Base-by-base conservation (phyloP, 2,329 filamentous ascomycete species). In the Cercospora sp. region DNA sequence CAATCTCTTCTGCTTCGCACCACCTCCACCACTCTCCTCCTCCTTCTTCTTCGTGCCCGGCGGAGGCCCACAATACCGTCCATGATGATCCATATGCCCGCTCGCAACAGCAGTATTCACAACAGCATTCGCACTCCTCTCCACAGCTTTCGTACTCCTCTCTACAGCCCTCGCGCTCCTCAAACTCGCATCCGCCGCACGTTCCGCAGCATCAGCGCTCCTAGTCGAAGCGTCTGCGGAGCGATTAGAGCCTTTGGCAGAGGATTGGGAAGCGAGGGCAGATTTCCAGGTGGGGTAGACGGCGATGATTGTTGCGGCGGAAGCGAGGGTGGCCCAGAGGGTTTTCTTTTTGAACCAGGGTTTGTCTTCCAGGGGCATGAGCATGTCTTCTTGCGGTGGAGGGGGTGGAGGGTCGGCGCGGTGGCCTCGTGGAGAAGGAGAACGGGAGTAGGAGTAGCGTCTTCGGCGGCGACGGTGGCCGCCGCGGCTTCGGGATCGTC, bases 291-390 rank as follows among this genome's bases (percentile, higher is more conserved):
- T 64, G 16, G 70, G 68, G 5, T 65, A 65, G 12, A 72, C 66
- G 51, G 68, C 69, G 36, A 69, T 65, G 28, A 72, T 67, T n/a
- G 66, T 68, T 13, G 70, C 70, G 13, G 69, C 61, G 40, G 66
- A 70, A 16, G 69, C 71, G 13, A 70, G 51, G 4, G 69, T 71
- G 7, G 69, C 69, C 71, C 71, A 73, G 31, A 73, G n/a, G 4
- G 71, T 69, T 40, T 73, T 73, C 67, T 73, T 73, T 26, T 71
- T 71, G 67, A 66, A 73, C 69, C 69, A 73, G 16, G 70, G 68
- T 58, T 70, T 70, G 8, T 66, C 66, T 65, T 65, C 64, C 1
- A 45, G 40, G 7, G 64, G 64, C 51, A 64, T 58, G 51, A 64
- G 62, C 16, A 64, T 53, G 36, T 64, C 62, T 42, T 64, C 62